Percentiles rank a stretch among this genome's conserved stretches.
These are phyloP conservation scores for Tuber microsphaerosporum DNA, from an alignment of 495 filamentous ascomycete species.

Conservation along the genomic window DNA sequence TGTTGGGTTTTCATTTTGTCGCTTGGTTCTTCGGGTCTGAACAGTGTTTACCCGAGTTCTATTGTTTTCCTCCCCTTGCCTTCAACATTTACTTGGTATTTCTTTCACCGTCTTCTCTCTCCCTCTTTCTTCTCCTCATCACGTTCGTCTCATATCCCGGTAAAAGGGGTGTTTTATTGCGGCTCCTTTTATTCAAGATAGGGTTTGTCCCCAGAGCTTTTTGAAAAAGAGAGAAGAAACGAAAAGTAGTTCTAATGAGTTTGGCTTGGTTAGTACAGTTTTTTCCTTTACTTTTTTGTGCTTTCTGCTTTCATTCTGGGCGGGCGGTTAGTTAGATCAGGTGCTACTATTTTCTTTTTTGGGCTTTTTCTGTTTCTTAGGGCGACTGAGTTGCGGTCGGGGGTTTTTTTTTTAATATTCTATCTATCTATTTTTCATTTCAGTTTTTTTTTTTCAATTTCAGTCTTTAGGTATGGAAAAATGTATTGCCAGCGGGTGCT, in stretches of 20 bases:
- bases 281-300: constrained; percentile 5
- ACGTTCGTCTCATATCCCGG: not conserved
- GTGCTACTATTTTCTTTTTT: not conserved
- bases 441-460: not conserved
- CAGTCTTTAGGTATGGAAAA: not conserved
- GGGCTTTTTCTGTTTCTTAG: not conserved
- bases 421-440: not conserved
- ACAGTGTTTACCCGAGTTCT: not conserved
- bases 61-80: not conserved
- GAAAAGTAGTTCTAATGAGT: constrained; percentile 16
- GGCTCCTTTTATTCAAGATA: not conserved
- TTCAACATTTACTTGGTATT: not conserved
- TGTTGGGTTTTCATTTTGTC: constrained; percentile 9
- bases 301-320: not conserved
- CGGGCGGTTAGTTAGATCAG: not conserved
- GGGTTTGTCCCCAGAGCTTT: not conserved
- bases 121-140: not conserved
- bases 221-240: constrained; percentile 9
- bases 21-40: not conserved
- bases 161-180: not conserved
- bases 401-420: not conserved
- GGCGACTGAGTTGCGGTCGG: not conserved
- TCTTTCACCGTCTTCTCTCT: not conserved
- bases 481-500: not conserved
- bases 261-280: constrained; percentile 10